Conservation (phyloP, 495 filamentous ascomycete genomes). For the Xylaria intraflava region DNA sequence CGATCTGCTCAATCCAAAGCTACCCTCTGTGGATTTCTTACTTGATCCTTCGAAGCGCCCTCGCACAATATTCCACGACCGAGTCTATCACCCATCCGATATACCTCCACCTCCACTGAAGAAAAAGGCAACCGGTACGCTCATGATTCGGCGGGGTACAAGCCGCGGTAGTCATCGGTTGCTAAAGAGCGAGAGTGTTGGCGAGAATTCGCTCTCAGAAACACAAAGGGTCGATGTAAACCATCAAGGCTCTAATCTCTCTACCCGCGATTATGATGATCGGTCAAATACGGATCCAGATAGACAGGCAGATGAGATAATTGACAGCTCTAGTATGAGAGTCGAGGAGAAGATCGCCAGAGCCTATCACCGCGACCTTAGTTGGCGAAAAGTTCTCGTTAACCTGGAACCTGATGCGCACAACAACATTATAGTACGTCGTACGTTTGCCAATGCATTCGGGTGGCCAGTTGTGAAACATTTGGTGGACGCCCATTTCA, state of each 20-base stretch:
- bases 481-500: conserved; percentile 88
- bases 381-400: conserved; percentile 95
- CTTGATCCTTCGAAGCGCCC: conserved; percentile 75
- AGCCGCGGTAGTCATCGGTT: conserved; percentile 6
- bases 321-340: conserved; percentile 60
- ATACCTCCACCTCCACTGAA: conserved; percentile 74
- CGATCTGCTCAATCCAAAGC: conserved; percentile 82
- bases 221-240: conserved; percentile 7
- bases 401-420: conserved; percentile 94
- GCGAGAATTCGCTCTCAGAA: not conserved
- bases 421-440: conserved; percentile 94
- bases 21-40: conserved; percentile 74
- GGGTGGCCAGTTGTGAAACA: conserved; percentile 97
- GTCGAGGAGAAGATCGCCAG: conserved; percentile 97
- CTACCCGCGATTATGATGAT: conserved; percentile 36
- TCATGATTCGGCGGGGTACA: conserved; percentile 26
- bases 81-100: conserved; percentile 87
- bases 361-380: conserved; percentile 82
- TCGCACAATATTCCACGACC: conserved; percentile 93
- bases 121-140: conserved; percentile 42
- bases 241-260: conserved; percentile 25
- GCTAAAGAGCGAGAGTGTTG: conserved; percentile 28
- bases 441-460: conserved; percentile 94
- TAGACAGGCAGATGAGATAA: conserved; percentile 36
- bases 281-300: conserved; percentile 28